phyloP scores from a whole-genome alignment of 768 basidiomycete species.

The Rubroboletus pulcherrimus region DNA sequence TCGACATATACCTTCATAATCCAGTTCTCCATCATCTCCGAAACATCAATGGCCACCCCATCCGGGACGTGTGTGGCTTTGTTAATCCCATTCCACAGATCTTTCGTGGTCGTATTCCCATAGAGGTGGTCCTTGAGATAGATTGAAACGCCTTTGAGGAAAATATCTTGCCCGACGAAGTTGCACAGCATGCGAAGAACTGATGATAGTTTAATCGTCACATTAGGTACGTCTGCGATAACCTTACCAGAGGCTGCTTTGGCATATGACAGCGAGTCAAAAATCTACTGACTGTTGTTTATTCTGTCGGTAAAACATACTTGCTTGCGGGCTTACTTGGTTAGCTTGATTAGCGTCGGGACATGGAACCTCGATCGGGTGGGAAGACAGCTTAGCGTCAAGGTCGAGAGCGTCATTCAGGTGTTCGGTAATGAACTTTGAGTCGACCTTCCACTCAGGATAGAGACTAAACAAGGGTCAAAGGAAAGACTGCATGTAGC shows the following conservation, averaged over 20 bases:
- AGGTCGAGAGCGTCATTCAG: slow-evolving; percentile 73
- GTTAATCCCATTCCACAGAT: slow-evolving; percentile 85
- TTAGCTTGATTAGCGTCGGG: slow-evolving; percentile 84
- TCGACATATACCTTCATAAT: slow-evolving; percentile 57
- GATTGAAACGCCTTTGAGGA: slow-evolving; percentile 83
- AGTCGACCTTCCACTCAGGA: slow-evolving; percentile 84
- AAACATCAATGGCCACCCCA: slow-evolving; percentile 50
- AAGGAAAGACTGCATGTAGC: background rate
- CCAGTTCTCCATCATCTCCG: slow-evolving; percentile 89
- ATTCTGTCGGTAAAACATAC: background rate
- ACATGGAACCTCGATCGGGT: slow-evolving; percentile 90
- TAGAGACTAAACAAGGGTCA: slow-evolving; percentile 46
- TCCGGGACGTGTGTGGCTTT: slow-evolving; percentile 53
- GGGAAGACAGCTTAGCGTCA: slow-evolving; percentile 83
- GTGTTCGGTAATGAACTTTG: slow-evolving; percentile 76
- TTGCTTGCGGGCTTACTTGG: slow-evolving; percentile 40
- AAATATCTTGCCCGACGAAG: slow-evolving; percentile 84
- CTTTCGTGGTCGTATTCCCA: slow-evolving; percentile 77
- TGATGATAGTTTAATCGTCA: slow-evolving; percentile 16
- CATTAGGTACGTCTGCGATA: background rate
- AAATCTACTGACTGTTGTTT: slow-evolving; percentile 53
- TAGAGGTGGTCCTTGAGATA: slow-evolving; percentile 90
- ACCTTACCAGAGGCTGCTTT: slow-evolving; percentile 72
- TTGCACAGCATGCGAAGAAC: slow-evolving; percentile 93
- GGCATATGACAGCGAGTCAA: slow-evolving; percentile 83